Conservation (phyloP, 768 basidiomycete species). For the Tephrocybe sp. region DNA sequence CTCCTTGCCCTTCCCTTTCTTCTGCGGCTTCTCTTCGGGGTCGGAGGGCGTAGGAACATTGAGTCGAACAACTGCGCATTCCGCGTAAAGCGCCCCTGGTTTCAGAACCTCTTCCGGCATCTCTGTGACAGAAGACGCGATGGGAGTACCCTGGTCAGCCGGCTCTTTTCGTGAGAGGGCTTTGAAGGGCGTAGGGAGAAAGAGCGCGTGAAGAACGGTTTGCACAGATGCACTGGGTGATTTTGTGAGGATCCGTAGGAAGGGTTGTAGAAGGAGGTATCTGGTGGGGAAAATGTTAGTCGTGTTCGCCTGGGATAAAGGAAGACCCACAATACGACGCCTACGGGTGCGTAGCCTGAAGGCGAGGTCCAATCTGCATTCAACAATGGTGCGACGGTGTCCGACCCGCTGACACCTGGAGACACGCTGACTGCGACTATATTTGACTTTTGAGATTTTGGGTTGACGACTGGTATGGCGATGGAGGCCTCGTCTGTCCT, state of each 20-base stretch:
- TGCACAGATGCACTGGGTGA: slow-evolving; percentile 66
- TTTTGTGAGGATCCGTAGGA: slow-evolving; percentile 71
- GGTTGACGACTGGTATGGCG: slow-evolving; percentile 35
- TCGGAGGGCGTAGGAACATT: slow-evolving; percentile 30
- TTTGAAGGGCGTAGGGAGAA: slow-evolving; percentile 81
- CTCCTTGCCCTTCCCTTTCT: slow-evolving; percentile 24
- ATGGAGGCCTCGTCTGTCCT: slow-evolving; percentile 35
- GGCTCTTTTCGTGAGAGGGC: slow-evolving; percentile 30
- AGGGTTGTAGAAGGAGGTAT: slow-evolving; percentile 65
- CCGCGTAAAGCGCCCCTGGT: slow-evolving; percentile 75
- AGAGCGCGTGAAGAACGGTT: slow-evolving; percentile 77
- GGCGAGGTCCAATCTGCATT: slow-evolving; percentile 44
- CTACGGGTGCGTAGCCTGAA: slow-evolving; percentile 37
- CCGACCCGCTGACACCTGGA: slow-evolving; percentile 73
- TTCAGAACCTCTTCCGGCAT: slow-evolving; percentile 65
- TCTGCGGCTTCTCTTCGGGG: slow-evolving; percentile 23
- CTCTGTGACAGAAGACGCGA: slow-evolving; percentile 20
- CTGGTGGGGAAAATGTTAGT: slow-evolving; percentile 34
- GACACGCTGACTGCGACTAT: slow-evolving; percentile 74
- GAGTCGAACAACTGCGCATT: slow-evolving; percentile 66
- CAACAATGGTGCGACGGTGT: slow-evolving; percentile 61
- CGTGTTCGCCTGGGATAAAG: slow-evolving; percentile 8
- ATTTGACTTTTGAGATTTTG: slow-evolving; percentile 60
- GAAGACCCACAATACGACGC: slow-evolving; percentile 49
- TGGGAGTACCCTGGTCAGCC: slow-evolving; percentile 7